Evolutionary conservation across 805 yeast genomes (phyloP).

Genomic region (Jamesozyma spencerorum): DNA sequence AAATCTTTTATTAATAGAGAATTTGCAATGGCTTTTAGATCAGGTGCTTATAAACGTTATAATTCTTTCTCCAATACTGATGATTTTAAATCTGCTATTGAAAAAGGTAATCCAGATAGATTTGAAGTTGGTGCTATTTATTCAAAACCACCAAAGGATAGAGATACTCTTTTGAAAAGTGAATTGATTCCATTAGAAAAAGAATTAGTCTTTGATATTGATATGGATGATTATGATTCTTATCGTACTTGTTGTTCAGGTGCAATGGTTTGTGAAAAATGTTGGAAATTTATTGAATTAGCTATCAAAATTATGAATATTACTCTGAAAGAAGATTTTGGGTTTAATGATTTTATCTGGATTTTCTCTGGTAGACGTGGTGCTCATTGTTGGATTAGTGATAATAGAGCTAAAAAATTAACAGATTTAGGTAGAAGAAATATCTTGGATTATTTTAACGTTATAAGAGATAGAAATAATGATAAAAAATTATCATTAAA

Average conservation of each 20-base stretch:
- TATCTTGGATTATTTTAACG: conserved; percentile 75
- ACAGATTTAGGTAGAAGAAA: conserved; percentile 70
- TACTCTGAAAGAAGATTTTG: conserved; percentile 79
- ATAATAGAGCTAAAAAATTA: conserved; percentile 63
- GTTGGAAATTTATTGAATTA: conserved; percentile 87
- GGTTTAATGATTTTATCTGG: conserved; percentile 81
- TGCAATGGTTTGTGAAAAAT: conserved; percentile 73
- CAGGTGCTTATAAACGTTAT: conserved; percentile 87
- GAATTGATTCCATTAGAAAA: conserved; percentile 75
- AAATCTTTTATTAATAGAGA: conserved; percentile 81
- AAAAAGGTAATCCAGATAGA: conserved; percentile 70
- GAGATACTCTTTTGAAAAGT: conserved; percentile 65
- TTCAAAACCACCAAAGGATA: conserved; percentile 75
- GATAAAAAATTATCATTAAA: conserved; percentile 43
- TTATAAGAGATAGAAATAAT: conserved; percentile 45
- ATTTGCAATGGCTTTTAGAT: conserved; percentile 80
- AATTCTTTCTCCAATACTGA: conserved; percentile 58
- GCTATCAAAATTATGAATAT: conserved; percentile 68
- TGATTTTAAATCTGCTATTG: conserved; percentile 72
- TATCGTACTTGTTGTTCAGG: conserved; percentile 88
- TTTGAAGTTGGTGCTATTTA: conserved; percentile 94
- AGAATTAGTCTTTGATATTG: conserved; percentile 92
- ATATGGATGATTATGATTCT: conserved; percentile 92
- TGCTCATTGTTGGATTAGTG: conserved; percentile 97
- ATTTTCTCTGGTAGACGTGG: conserved; percentile 98